Percentiles rank a stretch among this genome's conserved stretches.
phyloP scores from a whole-genome alignment of 2,329 filamentous ascomycete genomes.

The Nigrospora oryzae region DNA sequence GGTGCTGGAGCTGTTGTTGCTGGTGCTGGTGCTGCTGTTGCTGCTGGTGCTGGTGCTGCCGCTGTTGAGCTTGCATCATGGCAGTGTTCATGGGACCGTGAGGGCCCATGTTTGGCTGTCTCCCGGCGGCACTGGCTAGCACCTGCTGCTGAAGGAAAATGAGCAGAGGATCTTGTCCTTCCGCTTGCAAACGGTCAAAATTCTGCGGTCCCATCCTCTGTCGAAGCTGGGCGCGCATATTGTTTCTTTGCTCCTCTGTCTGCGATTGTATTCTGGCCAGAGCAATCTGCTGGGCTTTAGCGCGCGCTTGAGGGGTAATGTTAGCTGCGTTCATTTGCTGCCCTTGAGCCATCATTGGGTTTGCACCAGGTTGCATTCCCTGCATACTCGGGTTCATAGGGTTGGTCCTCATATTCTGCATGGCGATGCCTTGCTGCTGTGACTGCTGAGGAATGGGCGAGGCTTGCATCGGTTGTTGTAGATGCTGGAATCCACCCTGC shows the following conservation, averaged over 20 bases:
- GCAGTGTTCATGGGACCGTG: constrained; percentile 9
- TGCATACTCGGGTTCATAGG: constrained; percentile 19
- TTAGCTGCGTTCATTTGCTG: constrained; percentile 19
- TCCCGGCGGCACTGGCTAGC: constrained; percentile 16
- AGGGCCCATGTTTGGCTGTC: constrained; percentile 1
- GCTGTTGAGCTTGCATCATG: constrained; percentile 9
- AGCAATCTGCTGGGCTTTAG: constrained; percentile 36
- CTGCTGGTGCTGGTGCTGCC: constrained; percentile 6
- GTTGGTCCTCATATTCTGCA: constrained; percentile 27
- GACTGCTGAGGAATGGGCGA: constrained; percentile 41
- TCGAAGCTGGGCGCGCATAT: constrained; percentile 30
- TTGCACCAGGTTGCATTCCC: constrained; percentile 26
- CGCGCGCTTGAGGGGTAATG: constrained; percentile 33
- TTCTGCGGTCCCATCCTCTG: constrained; percentile 27
- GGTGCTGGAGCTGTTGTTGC: constrained; percentile 3
- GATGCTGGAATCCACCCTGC: constrained; percentile 47
- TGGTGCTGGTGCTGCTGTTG: constrained; percentile 5
- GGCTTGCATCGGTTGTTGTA: constrained; percentile 51
- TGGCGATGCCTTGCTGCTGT: constrained; percentile 29
- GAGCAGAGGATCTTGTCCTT: constrained; percentile 39
- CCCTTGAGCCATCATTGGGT: constrained; percentile 17
- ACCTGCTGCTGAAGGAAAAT: constrained; percentile 41
- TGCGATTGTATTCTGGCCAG: constrained; percentile 27
- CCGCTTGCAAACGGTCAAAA: constrained; percentile 31
- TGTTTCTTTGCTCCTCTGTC: constrained; percentile 35